These are phyloP conservation scores for Kingdonia uniflora DNA, from an alignment of 164 flowering plant genomes.

Conservation along the genomic window DNA sequence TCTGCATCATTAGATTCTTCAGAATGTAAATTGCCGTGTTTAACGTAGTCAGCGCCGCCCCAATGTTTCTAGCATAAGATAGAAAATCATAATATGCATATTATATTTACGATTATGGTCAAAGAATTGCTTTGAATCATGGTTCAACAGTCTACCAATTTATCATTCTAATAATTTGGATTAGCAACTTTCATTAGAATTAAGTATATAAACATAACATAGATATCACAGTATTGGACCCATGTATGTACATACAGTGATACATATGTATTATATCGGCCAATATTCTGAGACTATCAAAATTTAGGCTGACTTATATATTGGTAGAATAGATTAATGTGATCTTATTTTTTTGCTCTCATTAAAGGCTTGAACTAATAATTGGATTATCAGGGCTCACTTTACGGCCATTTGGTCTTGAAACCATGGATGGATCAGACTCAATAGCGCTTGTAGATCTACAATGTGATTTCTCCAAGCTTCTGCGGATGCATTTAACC, in stretches of 20 bases:
- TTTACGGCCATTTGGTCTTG: slow-evolving; percentile 17
- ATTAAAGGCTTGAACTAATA: no score
- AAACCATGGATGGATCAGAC: slow-evolving; percentile 11
- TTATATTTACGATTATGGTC: neutral
- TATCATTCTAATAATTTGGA: no score
- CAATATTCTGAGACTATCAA: no score
- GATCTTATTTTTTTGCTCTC: no score
- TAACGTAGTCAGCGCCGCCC: slow-evolving; percentile 7
- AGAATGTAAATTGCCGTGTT: slow-evolving; percentile 17
- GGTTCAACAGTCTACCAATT: no score
- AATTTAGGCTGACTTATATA: no score
- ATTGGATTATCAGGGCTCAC: slow-evolving; percentile 4
- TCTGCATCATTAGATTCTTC: slow-evolving; percentile 40
- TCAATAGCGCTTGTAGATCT: slow-evolving; percentile 18
- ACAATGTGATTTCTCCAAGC: slow-evolving; percentile 44
- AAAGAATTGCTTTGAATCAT: neutral
- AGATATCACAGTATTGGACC: no score
- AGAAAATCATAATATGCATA: neutral
- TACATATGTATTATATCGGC: no score
- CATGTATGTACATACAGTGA: no score
- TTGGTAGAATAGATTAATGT: no score
- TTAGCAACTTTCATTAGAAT: no score
- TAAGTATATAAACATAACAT: no score
- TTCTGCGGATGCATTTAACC: slow-evolving; percentile 50
- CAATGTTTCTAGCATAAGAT: slow-evolving; percentile 18